Evolutionary conservation across 1,139 yeast species (phyloP), one percentile per base, ranked within the genome.

Genomic region (Tardiomyces depauwii): DNA sequence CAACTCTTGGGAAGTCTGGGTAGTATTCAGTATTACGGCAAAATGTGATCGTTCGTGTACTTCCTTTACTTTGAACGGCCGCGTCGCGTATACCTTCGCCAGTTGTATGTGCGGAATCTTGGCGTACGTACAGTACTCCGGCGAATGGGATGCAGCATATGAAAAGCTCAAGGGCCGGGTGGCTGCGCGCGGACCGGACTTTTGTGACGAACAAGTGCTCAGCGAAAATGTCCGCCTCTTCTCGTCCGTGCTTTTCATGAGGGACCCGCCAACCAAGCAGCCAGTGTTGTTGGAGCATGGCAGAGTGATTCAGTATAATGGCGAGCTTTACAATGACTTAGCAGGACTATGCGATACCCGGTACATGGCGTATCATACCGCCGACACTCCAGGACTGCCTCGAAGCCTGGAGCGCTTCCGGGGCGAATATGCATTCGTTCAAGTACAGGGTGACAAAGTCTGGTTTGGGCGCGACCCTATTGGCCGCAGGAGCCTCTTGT

Each of bases 391-490:
- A 71, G 54, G 30, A 14, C 54, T 57, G 21, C 13, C 62, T 49
- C 45, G 59, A 38, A 54, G 73, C 46, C 46, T 73, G 1, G 60
- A 66, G n/a, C 47, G 46, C 1, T 54, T 86, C 27, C 69, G 74
- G 30, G 99, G 99, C 1, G 98, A 91, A 60, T 91, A 80, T 70
- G 93, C 98, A 0, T 67, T 70, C 50, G 65, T 77, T 68, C 62
- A 71, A 70, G 41, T 66, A 76, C 49, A 73, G 38, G 84, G 78
- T 51, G 51, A 65, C 0, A 58, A 52, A 33, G 56, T 85, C 0
- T 84, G 78, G 67, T 93, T 87, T 66, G 96, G 94, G 0, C 75
- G 96, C 55, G 99, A 91, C 60, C 60, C 71, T 1, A 67, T 87
- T 19, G 99, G 98, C 0, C 80, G 83, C 56, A 71, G 96, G 49